Conservation (phyloP, 768 basidiomycete genomes). For the Amanita pseudoporphyria region DNA sequence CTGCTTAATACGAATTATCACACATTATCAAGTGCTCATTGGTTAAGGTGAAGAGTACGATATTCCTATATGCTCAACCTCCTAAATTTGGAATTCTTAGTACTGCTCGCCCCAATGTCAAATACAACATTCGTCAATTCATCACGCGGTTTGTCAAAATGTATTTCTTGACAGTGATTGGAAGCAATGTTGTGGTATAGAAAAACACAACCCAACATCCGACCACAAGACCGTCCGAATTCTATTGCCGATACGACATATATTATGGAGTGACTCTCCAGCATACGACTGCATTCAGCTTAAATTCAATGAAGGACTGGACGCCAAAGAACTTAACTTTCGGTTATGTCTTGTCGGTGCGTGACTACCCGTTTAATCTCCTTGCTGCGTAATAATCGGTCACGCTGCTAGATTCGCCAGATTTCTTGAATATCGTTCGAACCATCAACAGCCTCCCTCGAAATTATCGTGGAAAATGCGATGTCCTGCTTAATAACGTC, state of each 20-base stretch:
- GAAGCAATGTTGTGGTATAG: conserved; percentile 25
- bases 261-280: background rate
- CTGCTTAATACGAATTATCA: background rate
- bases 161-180: conserved; percentile 14
- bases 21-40: background rate
- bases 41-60: background rate
- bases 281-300: conserved; percentile 3
- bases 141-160: background rate
- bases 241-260: background rate
- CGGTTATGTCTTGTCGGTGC: conserved; percentile 24
- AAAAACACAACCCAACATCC: conserved; percentile 17
- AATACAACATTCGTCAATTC: background rate
- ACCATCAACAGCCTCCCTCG: conserved; percentile 19
- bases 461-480: conserved; percentile 15
- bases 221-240: background rate
- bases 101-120: conserved; percentile 4
- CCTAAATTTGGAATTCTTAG: background rate
- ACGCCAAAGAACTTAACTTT: conserved; percentile 2
- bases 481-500: conserved; percentile 16
- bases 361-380: background rate
- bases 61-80: background rate
- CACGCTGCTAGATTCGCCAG: conserved; percentile 4
- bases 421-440: conserved; percentile 22
- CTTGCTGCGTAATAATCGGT: background rate
- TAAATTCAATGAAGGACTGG: conserved; percentile 2